Evolutionary conservation across 2,329 filamentous ascomycete genomes (phyloP), one percentile per base, ranked within the genome.

Genomic region (Capronia epimyces): DNA sequence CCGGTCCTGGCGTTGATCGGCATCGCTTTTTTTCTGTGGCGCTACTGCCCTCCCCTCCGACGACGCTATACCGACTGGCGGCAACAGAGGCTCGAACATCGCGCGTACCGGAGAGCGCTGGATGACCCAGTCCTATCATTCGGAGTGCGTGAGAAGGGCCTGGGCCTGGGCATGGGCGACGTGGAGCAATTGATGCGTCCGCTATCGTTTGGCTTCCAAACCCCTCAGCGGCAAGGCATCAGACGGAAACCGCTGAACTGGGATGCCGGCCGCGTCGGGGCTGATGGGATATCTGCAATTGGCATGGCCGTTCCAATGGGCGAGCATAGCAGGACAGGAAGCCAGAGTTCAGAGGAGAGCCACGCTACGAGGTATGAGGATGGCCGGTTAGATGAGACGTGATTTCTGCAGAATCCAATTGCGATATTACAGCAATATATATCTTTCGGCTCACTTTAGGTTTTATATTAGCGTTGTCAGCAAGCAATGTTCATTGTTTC

Each of bases 81-180:
- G 4, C 45, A 50, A 37, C 7, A 43, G 31, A 37, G 56, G 24
- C 43, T 48, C n/a, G 49, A 60, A 13, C n/a, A 42, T n/a, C 41
- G 50, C 1, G 48, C 50, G 12, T 60, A 60, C 49, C 43, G 58
- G 1, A 43, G 53, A 32, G 51, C 50, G 1, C 46, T 60, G 10
- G 53, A 58, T 43, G 58, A 58, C 20, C 55, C 58, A 0, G 22
- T 58, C 15, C 43, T 55, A 16, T 46, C 53, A 22, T 52, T 52
- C 21, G 50, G 50, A 15, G 37, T 42, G 21, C 44, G 37, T 13
- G 43, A 52, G 20, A 42, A 46, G 24, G 36, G 39, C n/a, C 27
- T 49, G 8, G 40, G 55, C 16, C 37, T 49, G 6, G 41, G 55
- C 2, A 24, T 46, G 12, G 43, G 43, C 22, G 47, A 49, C 13